phyloP scores from a whole-genome alignment of 345 rosid genomes.

The Syzygium grande region DNA sequence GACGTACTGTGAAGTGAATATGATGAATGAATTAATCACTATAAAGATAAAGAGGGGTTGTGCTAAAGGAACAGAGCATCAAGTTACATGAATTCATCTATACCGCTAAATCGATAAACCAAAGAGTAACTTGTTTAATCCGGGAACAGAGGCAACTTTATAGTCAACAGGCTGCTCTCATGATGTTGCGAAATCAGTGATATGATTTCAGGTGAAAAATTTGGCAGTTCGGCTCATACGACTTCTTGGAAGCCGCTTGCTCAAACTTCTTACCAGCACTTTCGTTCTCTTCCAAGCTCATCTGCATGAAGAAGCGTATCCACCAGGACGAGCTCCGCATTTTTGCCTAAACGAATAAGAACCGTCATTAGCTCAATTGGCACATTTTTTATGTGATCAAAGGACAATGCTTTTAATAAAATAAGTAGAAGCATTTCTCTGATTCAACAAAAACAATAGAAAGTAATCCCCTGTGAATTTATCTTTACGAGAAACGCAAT shows the following conservation, averaged over 20 bases:
- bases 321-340: conserved; percentile 46
- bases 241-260: conserved; percentile 30
- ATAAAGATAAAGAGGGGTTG: neutral
- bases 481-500: neutral
- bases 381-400: neutral
- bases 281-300: conserved; percentile 38
- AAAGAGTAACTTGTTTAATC: neutral
- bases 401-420: neutral
- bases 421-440: neutral
- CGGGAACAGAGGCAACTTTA: neutral
- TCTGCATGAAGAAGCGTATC: conserved; percentile 32
- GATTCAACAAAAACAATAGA: neutral
- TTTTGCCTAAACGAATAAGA: conserved; percentile 19
- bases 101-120: neutral
- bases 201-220: conserved; percentile 82
- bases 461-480: neutral
- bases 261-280: conserved; percentile 29
- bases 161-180: neutral
- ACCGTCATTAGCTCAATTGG: neutral
- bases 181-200: conserved; percentile 17
- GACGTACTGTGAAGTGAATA: neutral
- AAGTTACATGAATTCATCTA: neutral
- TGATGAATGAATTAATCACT: neutral
- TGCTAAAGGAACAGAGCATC: neutral
- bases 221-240: conserved; percentile 73